Evolutionary conservation across 768 basidiomycete species (phyloP).

Genomic region (Mycena maculata): DNA sequence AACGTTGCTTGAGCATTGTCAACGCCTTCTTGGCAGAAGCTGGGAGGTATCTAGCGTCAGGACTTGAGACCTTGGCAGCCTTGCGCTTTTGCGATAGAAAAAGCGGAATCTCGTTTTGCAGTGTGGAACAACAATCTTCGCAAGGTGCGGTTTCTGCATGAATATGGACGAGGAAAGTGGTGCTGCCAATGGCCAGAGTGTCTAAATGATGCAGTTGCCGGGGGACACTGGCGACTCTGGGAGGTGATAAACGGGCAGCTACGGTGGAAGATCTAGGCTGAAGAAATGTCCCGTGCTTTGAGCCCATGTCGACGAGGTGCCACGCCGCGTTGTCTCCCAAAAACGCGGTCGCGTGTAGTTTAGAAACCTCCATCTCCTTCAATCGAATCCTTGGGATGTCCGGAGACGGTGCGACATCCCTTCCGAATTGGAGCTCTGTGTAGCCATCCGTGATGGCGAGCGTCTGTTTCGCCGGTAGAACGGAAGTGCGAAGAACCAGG

Average conservation of each 20-base stretch:
- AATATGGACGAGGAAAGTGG: slow-evolving; percentile 77
- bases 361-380: slow-evolving; percentile 88
- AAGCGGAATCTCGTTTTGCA: slow-evolving; percentile 68
- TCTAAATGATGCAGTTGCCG: slow-evolving; percentile 73
- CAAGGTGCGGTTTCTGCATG: slow-evolving; percentile 74
- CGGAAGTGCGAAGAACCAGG: slow-evolving; percentile 63
- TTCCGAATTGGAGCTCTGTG: slow-evolving; percentile 77
- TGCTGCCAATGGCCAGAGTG: slow-evolving; percentile 73
- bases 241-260: slow-evolving; percentile 66
- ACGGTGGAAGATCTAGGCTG: slow-evolving; percentile 43
- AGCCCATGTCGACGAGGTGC: slow-evolving; percentile 87
- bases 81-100: slow-evolving; percentile 50
- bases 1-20: slow-evolving; percentile 68
- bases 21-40: slow-evolving; percentile 66
- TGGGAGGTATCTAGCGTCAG: slow-evolving; percentile 41
- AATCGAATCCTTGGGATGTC: slow-evolving; percentile 74
- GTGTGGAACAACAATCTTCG: slow-evolving; percentile 65
- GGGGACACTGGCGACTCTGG: slow-evolving; percentile 77
- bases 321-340: slow-evolving; percentile 78
- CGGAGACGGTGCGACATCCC: slow-evolving; percentile 68
- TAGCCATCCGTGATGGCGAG: slow-evolving; percentile 59
- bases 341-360: slow-evolving; percentile 80
- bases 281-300: slow-evolving; percentile 85
- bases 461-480: slow-evolving; percentile 64
- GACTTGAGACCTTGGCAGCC: slow-evolving; percentile 42